Base-by-base conservation (phyloP, 208 protist species). In the Leishmania major region DNA sequence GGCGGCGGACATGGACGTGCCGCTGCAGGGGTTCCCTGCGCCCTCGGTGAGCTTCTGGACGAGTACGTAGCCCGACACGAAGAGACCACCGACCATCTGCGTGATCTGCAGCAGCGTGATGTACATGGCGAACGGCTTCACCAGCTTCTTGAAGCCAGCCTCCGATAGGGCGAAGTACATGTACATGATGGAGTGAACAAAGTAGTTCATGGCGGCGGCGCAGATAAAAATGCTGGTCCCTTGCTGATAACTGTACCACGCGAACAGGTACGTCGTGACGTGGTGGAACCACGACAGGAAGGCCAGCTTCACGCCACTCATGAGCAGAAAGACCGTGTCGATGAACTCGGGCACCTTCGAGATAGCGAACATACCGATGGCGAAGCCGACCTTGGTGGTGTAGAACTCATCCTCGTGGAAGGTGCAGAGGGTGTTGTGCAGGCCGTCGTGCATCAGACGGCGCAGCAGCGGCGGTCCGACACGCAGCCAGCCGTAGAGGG, bases 141-240 rank as follows among this genome's bases (percentile, higher is more conserved):
- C 85, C 17, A 97, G 75, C 67, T 89, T 86, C 86, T 92, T 90
- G 72, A 88, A 85, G 28, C 93, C 92, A 28, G 86, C 87, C 64
- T 93, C 94, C 28, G 91, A 86, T 22, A 98, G 78, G 53, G 90
- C 88, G 81, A 99, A 99, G 89, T 99, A 99, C 8, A 93, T 91
- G 90, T 99, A 99, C 98, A 99, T 99, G 90, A 99, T 93, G 40
- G 94, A 87, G 88, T 99, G 98, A 59, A 99, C 97, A 72, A 84
- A 88, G 87, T 97, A 97, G 84, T 99, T 99, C 95, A 99, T 97
- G 28, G 92, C 83, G 25, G 94, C 92, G 79, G 85, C 81, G 72
- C 88, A 95, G 78, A 91, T 91, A 53, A 92, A 89, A 75, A 89
- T 88, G 75, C 88, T 90, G 35, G 84, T 86, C 49, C 89, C 89